A percentile compares a stretch with the other conserved stretches of the same genome.
Evolutionary conservation across 805 yeast species (phyloP).

Genomic region (Tetrapisispora pingtungensis): DNA sequence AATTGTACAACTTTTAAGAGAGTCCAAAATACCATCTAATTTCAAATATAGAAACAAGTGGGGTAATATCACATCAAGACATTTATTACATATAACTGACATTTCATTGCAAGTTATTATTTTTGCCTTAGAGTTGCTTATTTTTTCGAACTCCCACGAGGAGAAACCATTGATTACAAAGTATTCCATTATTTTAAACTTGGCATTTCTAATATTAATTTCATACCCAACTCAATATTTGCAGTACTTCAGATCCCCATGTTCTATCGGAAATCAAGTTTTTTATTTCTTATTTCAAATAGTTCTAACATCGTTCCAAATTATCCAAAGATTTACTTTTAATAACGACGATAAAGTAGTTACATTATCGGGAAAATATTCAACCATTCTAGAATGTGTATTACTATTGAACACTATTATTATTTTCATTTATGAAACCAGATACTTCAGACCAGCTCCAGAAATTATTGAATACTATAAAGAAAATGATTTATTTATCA

Average conservation of each 20-base stretch:
- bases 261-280: slow-evolving; percentile 21
- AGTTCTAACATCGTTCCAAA: slow-evolving; percentile 12
- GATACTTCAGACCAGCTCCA: slow-evolving; percentile 31
- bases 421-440: slow-evolving; percentile 34
- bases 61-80: slow-evolving; percentile 9
- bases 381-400: slow-evolving; percentile 21
- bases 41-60: slow-evolving; percentile 6
- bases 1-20: slow-evolving; percentile 10
- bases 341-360: slow-evolving; percentile 13
- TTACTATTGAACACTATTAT: slow-evolving; percentile 24
- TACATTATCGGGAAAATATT: slow-evolving; percentile 12
- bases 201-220: slow-evolving; percentile 13
- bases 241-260: slow-evolving; percentile 23
- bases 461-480: slow-evolving; percentile 30
- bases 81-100: slow-evolving; percentile 16
- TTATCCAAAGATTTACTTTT: slow-evolving; percentile 18
- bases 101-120: slow-evolving; percentile 14
- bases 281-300: slow-evolving; percentile 21
- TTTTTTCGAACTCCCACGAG: slow-evolving; percentile 1
- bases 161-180: slow-evolving; percentile 7
- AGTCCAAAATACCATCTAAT: slow-evolving; percentile 13
- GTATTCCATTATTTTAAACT: slow-evolving; percentile 10
- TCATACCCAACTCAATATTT: slow-evolving; percentile 24
- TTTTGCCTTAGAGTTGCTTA: slow-evolving; percentile 7
- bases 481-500: slow-evolving; percentile 22